Conservation (phyloP, 1,284 basidiomycete species). For the Paramarasmius palmivorus region DNA sequence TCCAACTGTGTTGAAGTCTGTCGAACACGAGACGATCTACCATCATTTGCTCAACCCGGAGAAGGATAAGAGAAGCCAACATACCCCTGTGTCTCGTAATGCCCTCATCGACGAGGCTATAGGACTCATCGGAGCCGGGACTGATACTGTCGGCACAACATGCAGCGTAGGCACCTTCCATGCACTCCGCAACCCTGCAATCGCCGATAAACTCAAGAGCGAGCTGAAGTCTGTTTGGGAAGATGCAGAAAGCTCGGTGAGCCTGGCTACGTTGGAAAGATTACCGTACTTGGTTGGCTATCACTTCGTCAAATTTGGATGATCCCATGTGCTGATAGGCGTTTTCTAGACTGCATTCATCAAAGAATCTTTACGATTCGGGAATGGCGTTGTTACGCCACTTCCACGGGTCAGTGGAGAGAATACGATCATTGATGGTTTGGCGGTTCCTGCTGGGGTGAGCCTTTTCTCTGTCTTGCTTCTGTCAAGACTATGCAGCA, state of each 20-base stretch:
- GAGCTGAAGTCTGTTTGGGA: conserved; percentile 17
- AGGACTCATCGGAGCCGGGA: conserved; percentile 13
- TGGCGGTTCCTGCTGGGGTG: conserved; percentile 23
- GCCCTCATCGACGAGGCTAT: conserved; percentile 14
- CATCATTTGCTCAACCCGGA: conserved; percentile 16
- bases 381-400: conserved; percentile 19
- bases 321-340: not conserved
- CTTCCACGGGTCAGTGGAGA: conserved; percentile 22
- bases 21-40: conserved; percentile 17
- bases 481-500: too few relatives aligned
- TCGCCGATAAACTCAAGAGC: conserved; percentile 4
- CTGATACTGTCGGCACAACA: conserved; percentile 10
- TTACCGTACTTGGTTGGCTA: conserved; percentile 19
- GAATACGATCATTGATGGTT: conserved; percentile 17
- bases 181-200: conserved; percentile 11
- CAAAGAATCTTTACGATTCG: conserved; percentile 24
- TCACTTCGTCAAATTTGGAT: too few relatives aligned
- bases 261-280: conserved; percentile 13
- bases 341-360: conserved; percentile 21
- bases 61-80: not conserved
- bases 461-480: conserved; percentile 4
- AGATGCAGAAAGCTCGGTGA: conserved; percentile 10
- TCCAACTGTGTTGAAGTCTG: conserved; percentile 1
- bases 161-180: conserved; percentile 13
- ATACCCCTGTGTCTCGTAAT: conserved; percentile 2